These are phyloP conservation scores for Verticillium klebahnii DNA, from an alignment of 2,329 filamentous ascomycete genomes.

Conservation along the genomic window DNA sequence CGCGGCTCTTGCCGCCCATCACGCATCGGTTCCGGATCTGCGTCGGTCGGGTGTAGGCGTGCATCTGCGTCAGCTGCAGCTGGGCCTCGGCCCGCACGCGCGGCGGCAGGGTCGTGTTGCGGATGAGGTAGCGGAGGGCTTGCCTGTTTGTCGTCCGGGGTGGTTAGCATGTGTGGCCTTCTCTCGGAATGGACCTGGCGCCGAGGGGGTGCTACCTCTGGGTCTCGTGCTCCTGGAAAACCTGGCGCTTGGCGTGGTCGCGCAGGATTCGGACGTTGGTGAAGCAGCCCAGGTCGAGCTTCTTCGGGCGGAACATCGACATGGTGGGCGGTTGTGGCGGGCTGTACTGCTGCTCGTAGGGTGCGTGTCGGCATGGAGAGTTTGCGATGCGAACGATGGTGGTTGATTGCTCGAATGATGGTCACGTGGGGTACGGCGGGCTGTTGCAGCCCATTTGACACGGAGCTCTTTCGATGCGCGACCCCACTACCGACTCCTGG, in stretches of 20 bases:
- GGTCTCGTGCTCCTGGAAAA: conserved; percentile 80
- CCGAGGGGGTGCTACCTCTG: conserved; percentile 82
- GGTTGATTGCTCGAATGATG: not conserved
- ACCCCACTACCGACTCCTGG: not conserved
- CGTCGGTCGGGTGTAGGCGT: conserved; percentile 87
- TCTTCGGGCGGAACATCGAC: conserved; percentile 86
- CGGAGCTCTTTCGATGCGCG: not conserved
- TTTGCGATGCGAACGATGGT: not conserved
- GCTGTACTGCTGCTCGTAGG: not conserved
- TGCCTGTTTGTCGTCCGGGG: conserved; percentile 52
- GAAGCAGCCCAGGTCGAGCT: conserved; percentile 83
- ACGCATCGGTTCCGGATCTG: conserved; percentile 95
- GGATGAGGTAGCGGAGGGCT: conserved; percentile 88
- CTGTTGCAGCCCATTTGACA: not conserved
- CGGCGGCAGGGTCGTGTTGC: conserved; percentile 80
- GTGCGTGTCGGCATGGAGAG: not conserved
- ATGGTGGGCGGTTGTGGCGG: conserved; percentile 40
- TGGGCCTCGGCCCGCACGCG: conserved; percentile 87
- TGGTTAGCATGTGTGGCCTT: not conserved
- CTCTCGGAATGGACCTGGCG: conserved; percentile 66
- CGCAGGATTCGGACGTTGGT: conserved; percentile 83
- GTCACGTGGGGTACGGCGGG: not conserved
- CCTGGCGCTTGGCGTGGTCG: conserved; percentile 95
- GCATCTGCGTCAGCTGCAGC: conserved; percentile 90
- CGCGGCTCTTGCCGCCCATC: conserved; percentile 81